Conservation (phyloP, 23 red algal genomes). For the Cyanidioschyzon merolae region DNA sequence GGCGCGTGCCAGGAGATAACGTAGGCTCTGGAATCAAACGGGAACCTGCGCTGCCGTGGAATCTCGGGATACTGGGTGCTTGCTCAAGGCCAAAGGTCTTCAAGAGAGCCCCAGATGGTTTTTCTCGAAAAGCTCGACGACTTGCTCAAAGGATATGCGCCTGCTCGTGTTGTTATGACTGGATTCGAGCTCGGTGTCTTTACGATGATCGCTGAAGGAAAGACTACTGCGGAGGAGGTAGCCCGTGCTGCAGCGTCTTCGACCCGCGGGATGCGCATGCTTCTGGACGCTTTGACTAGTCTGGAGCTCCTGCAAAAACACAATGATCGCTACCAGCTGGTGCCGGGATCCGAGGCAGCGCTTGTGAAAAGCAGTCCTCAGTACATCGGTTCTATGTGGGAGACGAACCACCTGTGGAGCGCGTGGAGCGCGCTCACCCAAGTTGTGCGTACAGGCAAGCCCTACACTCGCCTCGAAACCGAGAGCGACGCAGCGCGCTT, state of each 20-base stretch:
- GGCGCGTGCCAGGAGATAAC: too few species aligned
- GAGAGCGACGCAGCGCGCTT: conserved; percentile 10
- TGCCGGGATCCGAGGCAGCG: not conserved
- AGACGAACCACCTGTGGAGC: conserved; percentile 14
- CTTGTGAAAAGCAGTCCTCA: conserved; percentile 19
- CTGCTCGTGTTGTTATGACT: not conserved
- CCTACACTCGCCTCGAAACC: not conserved
- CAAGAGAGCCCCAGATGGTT: too few species aligned
- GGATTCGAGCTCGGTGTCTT: not conserved
- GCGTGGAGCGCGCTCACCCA: conserved; percentile 7
- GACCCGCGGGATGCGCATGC: not conserved
- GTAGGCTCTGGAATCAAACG: too few species aligned
- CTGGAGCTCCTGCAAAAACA: conserved; percentile 19
- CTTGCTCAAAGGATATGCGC: not conserved
- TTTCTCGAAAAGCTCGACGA: too few species aligned
- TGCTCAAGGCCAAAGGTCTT: too few species aligned
- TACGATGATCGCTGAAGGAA: not conserved
- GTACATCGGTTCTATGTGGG: conserved; percentile 11
- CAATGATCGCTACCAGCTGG: not conserved
- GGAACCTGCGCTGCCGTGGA: too few species aligned
- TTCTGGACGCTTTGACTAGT: conserved; percentile 9
- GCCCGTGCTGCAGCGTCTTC: not conserved
- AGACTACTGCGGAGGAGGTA: not conserved
- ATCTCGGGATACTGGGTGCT: too few species aligned
- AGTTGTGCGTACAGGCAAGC: conserved; percentile 14